Base-by-base conservation (phyloP, 2,329 filamentous ascomycete genomes). In the Calonectria pseudoturangicola region DNA sequence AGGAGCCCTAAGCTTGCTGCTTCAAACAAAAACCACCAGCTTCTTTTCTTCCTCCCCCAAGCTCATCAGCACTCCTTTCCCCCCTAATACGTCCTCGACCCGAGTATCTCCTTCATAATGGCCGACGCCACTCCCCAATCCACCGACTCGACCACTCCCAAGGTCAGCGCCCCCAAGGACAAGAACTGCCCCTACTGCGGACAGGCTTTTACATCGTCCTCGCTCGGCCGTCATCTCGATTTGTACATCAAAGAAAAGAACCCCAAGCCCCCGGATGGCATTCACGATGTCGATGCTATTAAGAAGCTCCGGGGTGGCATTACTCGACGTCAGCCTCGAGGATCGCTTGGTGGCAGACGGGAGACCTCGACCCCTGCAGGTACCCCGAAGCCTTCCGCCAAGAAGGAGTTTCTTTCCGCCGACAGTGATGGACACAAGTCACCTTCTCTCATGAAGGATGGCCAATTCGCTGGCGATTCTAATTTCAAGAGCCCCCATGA, bases 191-290 rank as follows among this genome's bases (percentile, higher is more conserved):
- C 93, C 43, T 98, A 95, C 86, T 98, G 96, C 84, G 89, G 92
- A 58, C 95, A 98, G 83, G 89, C 93, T 8, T 98, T 98, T 82
- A 98, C 96, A 18, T 98, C 96, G 1, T 98, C 95, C 18, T 98
- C 95, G 2, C 91, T 98, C 66, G 96, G 96, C 63, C 93, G 96
- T 56, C 96, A 98, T 85, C 92, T 98, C 77, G 96, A 98, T 83
- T 91, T 98, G 47, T 98, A 97, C 84, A 96, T 98, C 80, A 96
- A 95, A 81, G 93, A 95, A 72, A 97, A 95, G 86, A 98, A 98
- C 83, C 95, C 96, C 1, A 97, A 96, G 84, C 89, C 93, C 1
- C 87, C 93, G 8, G 96, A 98, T 85, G 96, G 96, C 63, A 86
- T 98, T 56, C 96, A 98, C 84, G 89, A 98, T 86, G 94, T 98